Conservation (phyloP, 176 grass and related monocot species). For the Typha latifolia region DNA sequence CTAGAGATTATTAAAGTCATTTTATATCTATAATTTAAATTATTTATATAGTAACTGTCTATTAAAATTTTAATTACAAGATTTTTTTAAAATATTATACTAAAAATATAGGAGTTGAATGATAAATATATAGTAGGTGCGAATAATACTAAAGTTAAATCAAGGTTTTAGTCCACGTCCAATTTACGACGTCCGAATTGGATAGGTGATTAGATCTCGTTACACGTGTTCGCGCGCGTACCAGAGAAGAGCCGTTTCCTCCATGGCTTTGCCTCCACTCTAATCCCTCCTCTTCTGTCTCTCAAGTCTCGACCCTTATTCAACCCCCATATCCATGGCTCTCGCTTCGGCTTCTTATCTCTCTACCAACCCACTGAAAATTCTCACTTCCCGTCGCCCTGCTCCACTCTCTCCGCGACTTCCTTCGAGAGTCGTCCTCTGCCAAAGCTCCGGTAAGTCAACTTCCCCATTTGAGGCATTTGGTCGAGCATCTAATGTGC, state of each 20-base stretch:
- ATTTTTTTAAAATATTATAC: too few species aligned
- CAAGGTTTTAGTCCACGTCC: background rate
- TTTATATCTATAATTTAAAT: too few species aligned
- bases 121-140: too few species aligned
- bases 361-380: conserved; percentile 15
- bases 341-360: conserved; percentile 43
- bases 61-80: too few species aligned
- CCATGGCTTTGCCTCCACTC: background rate
- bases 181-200: background rate
- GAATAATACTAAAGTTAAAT: too few species aligned
- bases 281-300: background rate
- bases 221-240: conserved; percentile 48
- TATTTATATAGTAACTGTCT: too few species aligned
- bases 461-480: conserved; percentile 15
- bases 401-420: background rate
- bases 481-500: conserved; percentile 19
- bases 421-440: conserved; percentile 24
- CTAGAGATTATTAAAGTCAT: too few species aligned
- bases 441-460: conserved; percentile 28
- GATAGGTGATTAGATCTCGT: background rate
- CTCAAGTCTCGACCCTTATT: conserved; percentile 7
- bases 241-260: conserved; percentile 31
- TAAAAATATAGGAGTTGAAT: too few species aligned
- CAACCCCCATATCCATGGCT: conserved; percentile 33
- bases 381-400: background rate